Evolutionary conservation across 805 yeast genomes (phyloP), one percentile per base, ranked within the genome.

Genomic region (Myxozyma melibiosi): DNA sequence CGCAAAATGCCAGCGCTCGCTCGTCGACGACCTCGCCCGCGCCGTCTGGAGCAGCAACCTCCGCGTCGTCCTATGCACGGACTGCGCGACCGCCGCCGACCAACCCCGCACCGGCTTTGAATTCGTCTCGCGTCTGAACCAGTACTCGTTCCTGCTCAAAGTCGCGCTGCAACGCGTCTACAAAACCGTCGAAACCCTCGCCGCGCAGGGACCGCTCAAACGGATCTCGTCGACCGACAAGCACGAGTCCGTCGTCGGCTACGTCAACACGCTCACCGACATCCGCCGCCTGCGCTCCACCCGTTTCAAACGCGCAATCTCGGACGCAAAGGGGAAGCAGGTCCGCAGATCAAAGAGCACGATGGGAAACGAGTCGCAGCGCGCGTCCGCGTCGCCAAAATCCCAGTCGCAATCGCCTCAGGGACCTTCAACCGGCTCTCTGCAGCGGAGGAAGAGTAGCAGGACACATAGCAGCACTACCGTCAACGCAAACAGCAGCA

Each of bases 161-260:
- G 90, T 94, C 61, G 98, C 98, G 0, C 76, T 91, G 45, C 81
- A 86, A 2, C 78, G 96, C 55, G 86, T 43, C 39, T 62, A 16
- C 54, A 47, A 40, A 44, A 57, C 51, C 1, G 44, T 31, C 20
- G 54, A 53, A 22, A 20, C 48, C 6, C 20, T 22, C 16, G 40
- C 28, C 11, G 27, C 46, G 18, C 47, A 43, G n/a, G 61, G 43
- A 9, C 37, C 27, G 3, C 44, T 50, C 28, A 42, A 46, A 20
- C 44, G 57, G 8, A 44, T 51, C 2, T 50, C 61, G 9, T 52
- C 62, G 28, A 34, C 55, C 4, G 64, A 60, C 22, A 60, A 53
- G 27, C 37, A 37, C 24, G 64, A 60, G 42, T 46, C 62, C 9
- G 48, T 53, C n/a, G 65, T 54, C 8, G 57, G 62, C n/a, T 88